Base-by-base conservation (phyloP, 2,329 filamentous ascomycete species). In the Huntiella savannae region DNA sequence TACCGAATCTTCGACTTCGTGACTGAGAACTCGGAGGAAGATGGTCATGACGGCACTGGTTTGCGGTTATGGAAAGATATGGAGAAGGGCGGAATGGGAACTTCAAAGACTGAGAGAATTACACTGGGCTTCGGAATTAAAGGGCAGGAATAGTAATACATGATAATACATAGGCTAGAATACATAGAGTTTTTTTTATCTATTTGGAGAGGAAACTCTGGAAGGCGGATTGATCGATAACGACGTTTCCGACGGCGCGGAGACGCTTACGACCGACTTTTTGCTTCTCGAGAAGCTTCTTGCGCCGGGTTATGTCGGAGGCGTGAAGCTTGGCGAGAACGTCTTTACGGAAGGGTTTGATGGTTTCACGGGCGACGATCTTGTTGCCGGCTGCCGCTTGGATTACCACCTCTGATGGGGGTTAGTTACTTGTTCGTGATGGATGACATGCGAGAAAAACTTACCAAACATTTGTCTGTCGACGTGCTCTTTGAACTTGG, bases 261-360 rank as follows among this genome's bases (percentile, higher is more conserved):
- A 98, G 63, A 61, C 80, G 82, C 73, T 94, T 95, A 47, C 86
- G 72, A 0, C 91, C 91, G 53, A 87, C 87, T 65, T 98, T 98
- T 62, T 98, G 91, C 68, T 88, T 94, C 64, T 96, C 88, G 8
- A 98, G 63, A 53, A 98, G 62, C 62, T 98, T 98, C 56, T 77
- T 73, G 34, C 87, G 73, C 49, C 91, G 68, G 3, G 77, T 76
- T 12, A 93, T 74, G 63, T 98, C 91, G 51, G 81, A 82, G 1
- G 91, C 91, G 58, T 98, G 92, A 47, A 98, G 66, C 63, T 96
- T 96, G 5, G 81, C 79, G 48, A 94, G 64, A 2, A 98, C 91
- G 55, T 98, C 91, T 61, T 98, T 98, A 40, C 91, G 71, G 62
- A 93, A 98, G 0, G 91, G 85, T 66, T 96, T 96, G 59, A 98